These are phyloP conservation scores for Orbilia javanica DNA, from an alignment of 2,329 filamentous ascomycete species.

Conservation along the genomic window DNA sequence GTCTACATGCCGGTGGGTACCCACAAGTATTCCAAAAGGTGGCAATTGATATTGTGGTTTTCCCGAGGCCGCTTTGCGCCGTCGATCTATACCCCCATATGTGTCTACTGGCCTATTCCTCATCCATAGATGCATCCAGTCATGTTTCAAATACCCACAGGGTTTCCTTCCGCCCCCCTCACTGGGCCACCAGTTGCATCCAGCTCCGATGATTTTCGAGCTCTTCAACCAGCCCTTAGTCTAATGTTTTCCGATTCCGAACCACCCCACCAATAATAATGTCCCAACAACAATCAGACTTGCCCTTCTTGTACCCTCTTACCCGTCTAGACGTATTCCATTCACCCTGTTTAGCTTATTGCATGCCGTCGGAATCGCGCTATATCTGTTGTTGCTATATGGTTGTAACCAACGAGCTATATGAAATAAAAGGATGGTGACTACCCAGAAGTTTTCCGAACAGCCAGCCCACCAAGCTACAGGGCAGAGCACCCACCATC, in stretches of 20 bases:
- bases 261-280: conserved; percentile 10
- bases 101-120: conserved; percentile 2
- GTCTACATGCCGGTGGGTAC: conserved; percentile 5
- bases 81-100: conserved; percentile 14
- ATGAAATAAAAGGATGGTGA: conserved; percentile 11
- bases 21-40: not conserved
- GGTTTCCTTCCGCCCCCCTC: not conserved
- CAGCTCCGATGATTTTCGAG: conserved; percentile 11
- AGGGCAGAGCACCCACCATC: not conserved
- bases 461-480: not conserved
- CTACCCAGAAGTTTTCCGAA: not conserved
- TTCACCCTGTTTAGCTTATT: not conserved
- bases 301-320: conserved; percentile 8
- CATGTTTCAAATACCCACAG: conserved; percentile 5
- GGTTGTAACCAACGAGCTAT: not conserved
- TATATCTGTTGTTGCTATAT: not conserved
- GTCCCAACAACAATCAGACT: conserved; percentile 14
- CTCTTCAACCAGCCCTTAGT: not conserved
- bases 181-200: not conserved
- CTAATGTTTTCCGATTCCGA: conserved; percentile 3
- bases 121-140: not conserved
- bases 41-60: not conserved
- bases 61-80: conserved; percentile 8
- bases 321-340: conserved; percentile 14
- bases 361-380: not conserved